Evolutionary conservation across 2,329 filamentous ascomycete genomes (phyloP).

Genomic region (Aspergillus piperis): DNA sequence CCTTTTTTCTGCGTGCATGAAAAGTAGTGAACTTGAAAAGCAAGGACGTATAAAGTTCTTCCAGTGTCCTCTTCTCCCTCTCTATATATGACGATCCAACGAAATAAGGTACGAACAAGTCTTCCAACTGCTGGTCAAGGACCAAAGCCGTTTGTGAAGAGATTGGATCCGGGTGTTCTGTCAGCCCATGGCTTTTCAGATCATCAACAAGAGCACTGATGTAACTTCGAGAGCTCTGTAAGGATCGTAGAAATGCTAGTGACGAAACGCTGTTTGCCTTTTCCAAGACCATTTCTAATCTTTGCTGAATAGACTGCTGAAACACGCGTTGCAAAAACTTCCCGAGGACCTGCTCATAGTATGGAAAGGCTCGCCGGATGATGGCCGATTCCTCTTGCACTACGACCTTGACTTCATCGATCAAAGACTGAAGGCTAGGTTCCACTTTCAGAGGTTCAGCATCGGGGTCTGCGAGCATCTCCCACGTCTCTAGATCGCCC

Average conservation of each 20-base stretch:
- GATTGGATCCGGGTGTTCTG: conserved; percentile 89
- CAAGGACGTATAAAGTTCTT: conserved; percentile 84
- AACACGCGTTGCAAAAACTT: conserved; percentile 96
- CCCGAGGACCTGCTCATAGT: conserved; percentile 88
- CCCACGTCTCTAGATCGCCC: conserved; percentile 70
- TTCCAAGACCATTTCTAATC: conserved; percentile 90
- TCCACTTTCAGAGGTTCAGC: conserved; percentile 88
- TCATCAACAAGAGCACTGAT: conserved; percentile 88
- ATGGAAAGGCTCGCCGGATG: conserved; percentile 94
- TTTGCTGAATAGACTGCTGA: conserved; percentile 95
- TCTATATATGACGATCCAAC: conserved; percentile 67
- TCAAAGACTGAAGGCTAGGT: conserved; percentile 82
- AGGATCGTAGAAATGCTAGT: conserved; percentile 82
- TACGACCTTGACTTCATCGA: conserved; percentile 92
- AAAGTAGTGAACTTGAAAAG: conserved; percentile 98
- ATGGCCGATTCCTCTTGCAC: conserved; percentile 97
- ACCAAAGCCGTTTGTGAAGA: conserved; percentile 77
- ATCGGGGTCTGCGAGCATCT: conserved; percentile 90
- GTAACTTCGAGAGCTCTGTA: conserved; percentile 88
- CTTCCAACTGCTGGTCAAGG: conserved; percentile 68
- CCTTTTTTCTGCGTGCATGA: conserved; percentile 77
- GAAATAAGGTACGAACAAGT: conserved; percentile 67
- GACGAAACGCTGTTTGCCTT: conserved; percentile 92
- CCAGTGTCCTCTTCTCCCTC: conserved; percentile 66
- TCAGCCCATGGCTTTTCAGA: conserved; percentile 88